A percentile compares a stretch with the other conserved stretches of the same genome.
Evolutionary conservation across 768 basidiomycete species (phyloP).

Genomic region (Amanita rimosa): DNA sequence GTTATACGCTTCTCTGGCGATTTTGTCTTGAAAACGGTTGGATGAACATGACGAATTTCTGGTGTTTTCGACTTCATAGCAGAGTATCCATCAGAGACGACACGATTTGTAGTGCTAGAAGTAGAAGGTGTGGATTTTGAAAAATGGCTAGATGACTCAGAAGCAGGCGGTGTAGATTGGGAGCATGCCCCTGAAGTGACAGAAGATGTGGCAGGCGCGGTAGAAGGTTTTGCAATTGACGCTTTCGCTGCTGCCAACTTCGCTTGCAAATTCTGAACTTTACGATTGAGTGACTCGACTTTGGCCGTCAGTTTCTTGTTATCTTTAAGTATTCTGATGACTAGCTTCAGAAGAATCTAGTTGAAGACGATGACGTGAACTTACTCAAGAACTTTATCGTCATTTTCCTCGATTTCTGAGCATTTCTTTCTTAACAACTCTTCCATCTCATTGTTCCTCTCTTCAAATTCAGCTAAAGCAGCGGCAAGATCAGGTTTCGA

Average conservation of each 20-base stretch:
- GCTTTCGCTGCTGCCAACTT: conserved; percentile 50
- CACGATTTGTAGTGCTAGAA: conserved; percentile 15
- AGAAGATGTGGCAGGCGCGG: conserved; percentile 5
- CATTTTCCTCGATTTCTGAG: conserved; percentile 74
- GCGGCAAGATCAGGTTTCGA: conserved; percentile 44
- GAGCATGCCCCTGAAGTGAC: conserved; percentile 12
- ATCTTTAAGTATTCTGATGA: conserved; percentile 57
- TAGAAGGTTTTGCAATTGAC: conserved; percentile 8
- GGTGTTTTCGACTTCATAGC: conserved; percentile 42
- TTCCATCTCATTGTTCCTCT: conserved; percentile 69
- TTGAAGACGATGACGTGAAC: conserved; percentile 15
- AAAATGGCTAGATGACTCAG: conserved; percentile 10
- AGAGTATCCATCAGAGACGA: conserved; percentile 33
- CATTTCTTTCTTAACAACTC: conserved; percentile 58
- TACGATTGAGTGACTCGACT: conserved; percentile 62
- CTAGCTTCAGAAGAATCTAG: conserved; percentile 4
- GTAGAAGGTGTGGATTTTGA: conserved; percentile 11
- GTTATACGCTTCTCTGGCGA: conserved; percentile 33
- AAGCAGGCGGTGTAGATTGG: conserved; percentile 18
- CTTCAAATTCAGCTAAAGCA: conserved; percentile 48
- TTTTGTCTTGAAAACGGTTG: conserved; percentile 37
- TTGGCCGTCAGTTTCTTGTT: conserved; percentile 67
- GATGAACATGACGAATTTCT: conserved; percentile 26
- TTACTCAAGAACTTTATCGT: conserved; percentile 72
- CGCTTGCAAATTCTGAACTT: conserved; percentile 59